Evolutionary conservation across 257 asterid genomes (phyloP), one percentile per base, ranked within the genome.

Genomic region (Solanum peruvianum): DNA sequence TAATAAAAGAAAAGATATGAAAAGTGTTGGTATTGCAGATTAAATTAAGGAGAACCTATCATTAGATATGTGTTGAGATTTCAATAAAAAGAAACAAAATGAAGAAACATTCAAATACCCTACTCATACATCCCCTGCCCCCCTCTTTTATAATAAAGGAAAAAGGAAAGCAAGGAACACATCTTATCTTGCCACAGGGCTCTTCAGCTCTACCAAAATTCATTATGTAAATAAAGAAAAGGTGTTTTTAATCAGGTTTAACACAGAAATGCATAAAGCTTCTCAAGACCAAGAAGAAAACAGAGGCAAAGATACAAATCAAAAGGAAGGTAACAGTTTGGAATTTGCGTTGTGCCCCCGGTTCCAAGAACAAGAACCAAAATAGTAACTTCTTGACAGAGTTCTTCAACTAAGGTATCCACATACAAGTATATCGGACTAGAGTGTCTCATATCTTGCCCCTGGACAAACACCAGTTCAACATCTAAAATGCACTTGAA

Each of bases 1-100:
- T 82, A 87, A 88, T 84, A 88, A 87, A 86, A 82, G 82, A 60
- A 33, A 37, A 21, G 64, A 69, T 21, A 82, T 60, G 69, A 45
- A 14, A 69, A 84, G 77, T 49, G 39, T 29, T 39, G 10, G 31
- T 21, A 85, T 45, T 71, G 87, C 87, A 47, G 62, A 69, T 39
- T 67, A 85, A 85, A 73, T 85, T 41, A 69, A 18, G 60, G 87
- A 23, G 81, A 85, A 15, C 21, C 3, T 44, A 44, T 13, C 12
- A 64, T 75, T 9, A 76, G 88, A 37, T 42, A 45, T 16, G 11
- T 20, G 2, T 29, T 27, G 67, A 29, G 66, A 47, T 27, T 25
- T 49, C 64, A 80, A 45, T 27, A 27, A 44, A 21, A 85, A 67
- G 80, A 67, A 69, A 66, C 35, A 41, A 85, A 77, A 44, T 18